Evolutionary conservation across 805 yeast genomes (phyloP).

Genomic region (Tetrapisispora namnaoensis): DNA sequence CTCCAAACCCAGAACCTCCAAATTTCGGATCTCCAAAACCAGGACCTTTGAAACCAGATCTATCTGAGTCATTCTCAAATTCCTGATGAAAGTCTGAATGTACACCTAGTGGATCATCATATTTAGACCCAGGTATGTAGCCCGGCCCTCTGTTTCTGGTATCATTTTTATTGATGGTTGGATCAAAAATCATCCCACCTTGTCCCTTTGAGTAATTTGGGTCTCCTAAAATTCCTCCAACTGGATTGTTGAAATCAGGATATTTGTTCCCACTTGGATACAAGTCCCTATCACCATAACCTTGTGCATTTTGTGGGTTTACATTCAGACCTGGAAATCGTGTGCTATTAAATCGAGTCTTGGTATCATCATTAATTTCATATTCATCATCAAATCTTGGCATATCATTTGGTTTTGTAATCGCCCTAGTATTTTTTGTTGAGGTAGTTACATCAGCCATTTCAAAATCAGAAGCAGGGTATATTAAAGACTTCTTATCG

Average conservation of each 20-base stretch:
- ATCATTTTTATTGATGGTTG: slow-evolving; percentile 7
- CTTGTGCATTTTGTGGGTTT: slow-evolving; percentile 1
- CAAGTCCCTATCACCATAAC: slow-evolving; percentile 28
- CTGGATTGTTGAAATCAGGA: slow-evolving; percentile 17
- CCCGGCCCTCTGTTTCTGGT: slow-evolving; percentile 18
- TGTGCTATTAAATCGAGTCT: slow-evolving; percentile 22
- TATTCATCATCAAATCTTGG: slow-evolving; percentile 31
- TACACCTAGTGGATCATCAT: slow-evolving; percentile 28
- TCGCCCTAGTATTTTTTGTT: background rate
- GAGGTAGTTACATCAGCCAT: background rate
- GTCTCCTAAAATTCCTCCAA: slow-evolving; percentile 4
- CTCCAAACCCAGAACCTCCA: slow-evolving; percentile 3
- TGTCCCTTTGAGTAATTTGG: slow-evolving; percentile 5
- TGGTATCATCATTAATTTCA: slow-evolving; percentile 9
- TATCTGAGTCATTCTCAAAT: slow-evolving; percentile 3
- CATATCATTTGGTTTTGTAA: slow-evolving; percentile 22
- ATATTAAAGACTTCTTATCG: background rate
- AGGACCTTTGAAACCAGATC: slow-evolving; percentile 3
- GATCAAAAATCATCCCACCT: slow-evolving; percentile 30
- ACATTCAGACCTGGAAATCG: slow-evolving; percentile 6
- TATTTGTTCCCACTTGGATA: slow-evolving; percentile 27
- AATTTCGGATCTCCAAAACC: background rate
- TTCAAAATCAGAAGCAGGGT: background rate
- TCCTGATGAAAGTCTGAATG: slow-evolving; percentile 9
- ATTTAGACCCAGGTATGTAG: slow-evolving; percentile 27